Evolutionary conservation across 768 basidiomycete genomes (phyloP).

Genomic region (Candolleomyces efflorescens): DNA sequence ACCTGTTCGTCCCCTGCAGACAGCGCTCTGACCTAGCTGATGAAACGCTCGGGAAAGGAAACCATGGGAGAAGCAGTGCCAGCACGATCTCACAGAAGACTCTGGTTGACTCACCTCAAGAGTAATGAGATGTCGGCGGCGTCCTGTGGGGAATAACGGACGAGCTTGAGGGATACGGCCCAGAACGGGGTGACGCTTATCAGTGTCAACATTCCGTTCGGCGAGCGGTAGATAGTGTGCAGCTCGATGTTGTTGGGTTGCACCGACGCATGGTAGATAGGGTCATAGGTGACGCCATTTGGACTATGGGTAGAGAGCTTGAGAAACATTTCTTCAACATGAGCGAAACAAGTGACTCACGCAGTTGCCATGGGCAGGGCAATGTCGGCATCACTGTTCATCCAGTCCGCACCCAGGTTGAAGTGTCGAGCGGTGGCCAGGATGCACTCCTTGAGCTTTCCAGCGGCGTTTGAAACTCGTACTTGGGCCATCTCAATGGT

Average conservation of each 20-base stretch:
- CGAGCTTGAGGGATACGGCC: conserved; percentile 70
- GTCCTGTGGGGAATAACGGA: conserved; percentile 61
- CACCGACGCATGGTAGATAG: conserved; percentile 52
- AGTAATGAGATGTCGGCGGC: conserved; percentile 64
- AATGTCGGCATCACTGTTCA: conserved; percentile 72
- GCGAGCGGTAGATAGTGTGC: conserved; percentile 55
- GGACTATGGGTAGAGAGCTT: conserved; percentile 16
- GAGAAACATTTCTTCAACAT: not conserved
- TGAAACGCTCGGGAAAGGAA: not conserved
- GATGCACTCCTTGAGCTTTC: conserved; percentile 55
- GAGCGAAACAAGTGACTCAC: conserved; percentile 33
- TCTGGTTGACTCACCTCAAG: conserved; percentile 42
- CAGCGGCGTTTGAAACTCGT: conserved; percentile 48
- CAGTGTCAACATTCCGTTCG: conserved; percentile 45
- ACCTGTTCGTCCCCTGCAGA: too few species aligned
- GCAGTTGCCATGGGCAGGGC: conserved; percentile 63
- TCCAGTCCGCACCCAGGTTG: conserved; percentile 62
- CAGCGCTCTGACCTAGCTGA: not conserved
- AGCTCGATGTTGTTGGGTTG: conserved; percentile 45
- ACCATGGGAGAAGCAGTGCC: not conserved
- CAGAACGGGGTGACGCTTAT: conserved; percentile 68
- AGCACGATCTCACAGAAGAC: not conserved
- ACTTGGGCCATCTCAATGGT: conserved; percentile 44
- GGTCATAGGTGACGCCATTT: conserved; percentile 43
- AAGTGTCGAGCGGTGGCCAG: conserved; percentile 46